Evolutionary conservation across 371 early-diverging fungal genomes (phyloP).

Genomic region (Mortierella polycephala): DNA sequence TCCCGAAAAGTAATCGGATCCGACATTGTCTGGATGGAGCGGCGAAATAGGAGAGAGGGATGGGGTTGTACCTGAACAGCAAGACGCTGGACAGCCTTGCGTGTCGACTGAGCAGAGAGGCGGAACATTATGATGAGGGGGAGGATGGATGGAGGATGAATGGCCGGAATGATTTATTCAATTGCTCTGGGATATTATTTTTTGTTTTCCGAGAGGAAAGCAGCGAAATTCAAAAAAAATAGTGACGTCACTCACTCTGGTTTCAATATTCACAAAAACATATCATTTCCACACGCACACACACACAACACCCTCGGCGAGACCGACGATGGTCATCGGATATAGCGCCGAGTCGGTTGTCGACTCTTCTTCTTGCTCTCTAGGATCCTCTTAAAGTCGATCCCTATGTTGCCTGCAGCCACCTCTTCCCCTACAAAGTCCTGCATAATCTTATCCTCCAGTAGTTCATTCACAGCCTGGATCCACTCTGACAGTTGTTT

Average conservation of each 20-base stretch:
- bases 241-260: no score
- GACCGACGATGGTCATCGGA: constrained; percentile 7
- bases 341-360: constrained; percentile 2
- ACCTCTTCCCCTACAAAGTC: constrained; percentile 17
- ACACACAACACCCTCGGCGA: no score
- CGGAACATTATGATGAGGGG: constrained; percentile 48
- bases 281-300: no score
- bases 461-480: not conserved
- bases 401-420: constrained; percentile 9
- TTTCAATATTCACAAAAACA: no score
- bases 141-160: constrained; percentile 20
- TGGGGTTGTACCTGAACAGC: constrained; percentile 50
- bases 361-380: constrained; percentile 11
- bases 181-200: no score
- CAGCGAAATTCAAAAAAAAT: no score
- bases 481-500: constrained; percentile 12
- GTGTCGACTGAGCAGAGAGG: constrained; percentile 54
- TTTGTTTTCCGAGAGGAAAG: no score
- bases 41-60: not conserved
- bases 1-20: not conserved
- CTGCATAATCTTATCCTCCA: constrained; percentile 1
- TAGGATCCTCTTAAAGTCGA: constrained; percentile 21
- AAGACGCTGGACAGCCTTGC: constrained; percentile 55
- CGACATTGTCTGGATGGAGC: not conserved
- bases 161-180: constrained; percentile 7